Base-by-base conservation (phyloP, 2,329 filamentous ascomycete species). In the Pezizomycotina sp. region DNA sequence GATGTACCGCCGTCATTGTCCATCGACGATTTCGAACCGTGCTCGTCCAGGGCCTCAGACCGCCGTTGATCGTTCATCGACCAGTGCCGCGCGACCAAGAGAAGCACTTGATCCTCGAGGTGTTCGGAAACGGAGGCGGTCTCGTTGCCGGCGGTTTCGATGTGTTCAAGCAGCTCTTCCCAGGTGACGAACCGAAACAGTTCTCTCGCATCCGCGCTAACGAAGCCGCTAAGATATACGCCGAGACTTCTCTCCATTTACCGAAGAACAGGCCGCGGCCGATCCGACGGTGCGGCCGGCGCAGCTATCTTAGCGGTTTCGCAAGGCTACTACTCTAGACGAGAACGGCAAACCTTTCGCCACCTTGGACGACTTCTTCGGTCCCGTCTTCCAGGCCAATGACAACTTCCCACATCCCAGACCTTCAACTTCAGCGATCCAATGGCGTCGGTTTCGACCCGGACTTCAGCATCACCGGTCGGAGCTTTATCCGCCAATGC, bases 61-160 rank as follows among this genome's bases (percentile, higher is more conserved):
- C 3, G 41, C 41, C 4, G 41, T 43, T 7, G 31, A 43, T 22
- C 36, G 18, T 43, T 43, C 32, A 35, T 62, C 26, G 45, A 52
- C 2, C 57, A 58, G 2, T 60, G 62, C 2, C 72, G n/a, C 25
- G 27, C 5, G 34, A 35, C 2, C 42, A 45, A 32, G 31, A 39
- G 2, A 72, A 68, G 51, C 58, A n/a, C n/a, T n/a, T 79, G 4
- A 60, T 79, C 19, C 66, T 79, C 40, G 75, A 79, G 45, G 50
- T 78, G 5, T 63, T 66, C 3, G 61, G 58, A 2, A 80, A 79
- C 45, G 60, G 59, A 0, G 74, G 74, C 24, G 74, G 74, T 1
- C 54, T 55, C 27, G 50, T 69, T 9, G 47, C 57, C 5, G 57
- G 61, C 5, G 64, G 62, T 2, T 60, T 60, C 27, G 61, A 65